Evolutionary conservation across 225 moss, liverwort and hornwort genomes (phyloP), one percentile per base, ranked within the genome.

Genomic region (Thuidium tamariscinum): DNA sequence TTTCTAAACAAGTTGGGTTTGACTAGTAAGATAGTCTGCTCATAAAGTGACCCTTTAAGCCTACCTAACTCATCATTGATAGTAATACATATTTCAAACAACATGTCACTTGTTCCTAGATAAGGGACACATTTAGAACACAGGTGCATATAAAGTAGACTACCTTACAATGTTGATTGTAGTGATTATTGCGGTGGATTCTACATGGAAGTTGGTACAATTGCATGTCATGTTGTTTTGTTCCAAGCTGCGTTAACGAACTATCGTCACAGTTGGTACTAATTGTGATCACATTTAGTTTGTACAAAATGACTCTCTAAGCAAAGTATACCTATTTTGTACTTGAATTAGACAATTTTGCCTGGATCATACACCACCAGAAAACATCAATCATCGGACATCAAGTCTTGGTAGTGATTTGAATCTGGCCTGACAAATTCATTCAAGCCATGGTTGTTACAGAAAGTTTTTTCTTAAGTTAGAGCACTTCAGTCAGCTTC

Each of bases 201-300:
- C 5, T 65, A 19, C 19, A n/a, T 65, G 5, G n/a, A n/a, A n/a
- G 9, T 66, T 21, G 21, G 64, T n/a, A n/a, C n/a, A n/a, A n/a
- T 64, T 64, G 64, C 17, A 34, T 17, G 17, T 64, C 9, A 63
- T 63, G 18, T 64, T 18, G 5, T n/a, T n/a, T 64, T 64, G 64
- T 1, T 18, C 34, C 9, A 30, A 30, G 7, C 1, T 61, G 0
- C 0, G 0, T 63, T 63, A 59, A 11, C 11, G 1, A 26, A 11
- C 59, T 25, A 59, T 60, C 5, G 27, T 60, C 12, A 29, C 5
- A 3, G 14, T 11, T 51, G 3, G 7, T 64, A 16, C 9, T 34
- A 18, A 17, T 34, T 34, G 0, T n/a, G 5, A n/a, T 4, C 2
- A n/a, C 10, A 65, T n/a, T 65, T 65, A 8, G 20, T 19, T n/a